Evolutionary conservation across 805 yeast species (phyloP), one percentile per base, ranked within the genome.

Genomic region (Metschnikowia amazonensis): DNA sequence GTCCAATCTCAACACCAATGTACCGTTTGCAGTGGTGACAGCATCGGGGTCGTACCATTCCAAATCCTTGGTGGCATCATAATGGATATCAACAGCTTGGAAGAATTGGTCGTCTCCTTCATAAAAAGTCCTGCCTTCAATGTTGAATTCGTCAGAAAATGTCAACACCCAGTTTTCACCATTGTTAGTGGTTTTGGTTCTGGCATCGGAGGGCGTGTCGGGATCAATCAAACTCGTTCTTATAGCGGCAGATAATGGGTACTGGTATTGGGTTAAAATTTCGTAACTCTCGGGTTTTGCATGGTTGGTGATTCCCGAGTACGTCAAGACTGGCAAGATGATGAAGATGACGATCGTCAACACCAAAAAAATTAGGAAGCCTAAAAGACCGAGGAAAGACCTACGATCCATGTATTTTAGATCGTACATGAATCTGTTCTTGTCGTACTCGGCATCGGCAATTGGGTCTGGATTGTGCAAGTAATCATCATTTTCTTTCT

Each of bases 401-500:
- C 81, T 70, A 57, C 63, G 76, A 62, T 84, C 89, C 79, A 84
- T 72, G 56, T 75, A 60, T 64, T 80, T 84, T 51, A 86, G 63
- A 65, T 86, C 94, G 44, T 80, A 60, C 47, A 69, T 56, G 57
- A 86, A 80, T 55, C 89, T 70, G 60, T 82, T 79, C 51, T 80
- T 84, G 56, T 89, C 95, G 58, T 84, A 81, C 48, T 82, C 80
- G 18, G 95, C 96, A 63, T 94, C 99, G 36, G 82, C 86, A 30
- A 89, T 84, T 8, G 97, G 97, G 64, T 92, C 97, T 1, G 98
- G 98, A 66, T 92, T 94, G 66, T 92, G 98, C 53, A 94, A 64
- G 60, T 88, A 90, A 65, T 92, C 99, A 68, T 92, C 99, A 8
- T 86, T 84, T 66, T 92, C 99, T 66, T 88, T 88, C 56, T 92